Evolutionary conservation across 23 red algal genomes (phyloP).

Genomic region (Rhodosorus marinus): DNA sequence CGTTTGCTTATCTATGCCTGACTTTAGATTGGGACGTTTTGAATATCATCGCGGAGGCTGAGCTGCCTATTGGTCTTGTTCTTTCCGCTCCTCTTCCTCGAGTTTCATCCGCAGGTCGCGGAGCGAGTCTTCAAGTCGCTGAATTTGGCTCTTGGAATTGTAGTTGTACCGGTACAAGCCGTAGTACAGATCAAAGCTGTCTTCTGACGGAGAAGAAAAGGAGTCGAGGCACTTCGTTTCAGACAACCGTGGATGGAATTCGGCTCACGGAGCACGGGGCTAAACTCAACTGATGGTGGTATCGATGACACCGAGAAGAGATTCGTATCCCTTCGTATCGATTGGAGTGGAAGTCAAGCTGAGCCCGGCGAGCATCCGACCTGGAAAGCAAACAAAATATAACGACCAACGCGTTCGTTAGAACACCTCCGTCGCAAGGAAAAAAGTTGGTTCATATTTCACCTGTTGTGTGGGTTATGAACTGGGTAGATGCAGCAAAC

Average conservation of each 20-base stretch:
- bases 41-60: too few species aligned
- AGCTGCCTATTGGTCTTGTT: too few species aligned
- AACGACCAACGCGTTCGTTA: background rate
- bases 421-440: background rate
- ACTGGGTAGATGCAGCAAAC: conserved; percentile 84
- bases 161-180: conserved; percentile 91
- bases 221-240: background rate
- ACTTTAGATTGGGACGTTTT: too few species aligned
- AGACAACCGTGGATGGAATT: background rate
- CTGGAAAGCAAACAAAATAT: conserved; percentile 9
- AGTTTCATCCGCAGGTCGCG: conserved; percentile 31
- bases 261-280: too few species aligned
- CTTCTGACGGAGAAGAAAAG: conserved; percentile 6
- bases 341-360: conserved; percentile 67
- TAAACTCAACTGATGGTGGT: conserved; percentile 59
- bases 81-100: conserved; percentile 29
- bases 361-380: conserved; percentile 65
- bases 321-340: conserved; percentile 86
- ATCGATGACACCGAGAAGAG: conserved; percentile 74
- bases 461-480: conserved; percentile 54
- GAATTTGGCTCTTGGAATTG: conserved; percentile 41
- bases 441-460: too few species aligned
- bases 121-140: conserved; percentile 50
- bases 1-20: too few species aligned
- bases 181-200: conserved; percentile 83